These are phyloP conservation scores for Aspergillus baeticus DNA, from an alignment of 495 filamentous ascomycete genomes.

Conservation along the genomic window DNA sequence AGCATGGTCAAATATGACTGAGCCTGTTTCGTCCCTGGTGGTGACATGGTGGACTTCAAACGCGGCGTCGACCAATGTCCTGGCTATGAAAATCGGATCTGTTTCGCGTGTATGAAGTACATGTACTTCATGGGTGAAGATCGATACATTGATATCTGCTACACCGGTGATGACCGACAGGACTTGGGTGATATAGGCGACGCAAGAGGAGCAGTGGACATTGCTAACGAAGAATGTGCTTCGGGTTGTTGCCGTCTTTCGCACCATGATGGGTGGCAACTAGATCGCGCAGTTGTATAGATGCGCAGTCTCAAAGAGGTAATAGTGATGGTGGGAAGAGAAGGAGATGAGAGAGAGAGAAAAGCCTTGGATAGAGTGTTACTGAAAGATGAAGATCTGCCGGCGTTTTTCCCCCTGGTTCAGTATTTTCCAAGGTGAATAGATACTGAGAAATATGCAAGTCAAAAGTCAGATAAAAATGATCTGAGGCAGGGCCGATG, in stretches of 20 bases:
- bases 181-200: constrained; percentile 45
- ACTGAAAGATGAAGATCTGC: too few relatives aligned
- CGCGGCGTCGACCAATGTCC: constrained; percentile 44
- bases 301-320: background rate
- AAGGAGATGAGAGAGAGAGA: background rate
- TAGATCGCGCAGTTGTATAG: background rate
- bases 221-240: constrained; percentile 50
- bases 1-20: constrained; percentile 33
- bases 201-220: constrained; percentile 54
- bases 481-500: background rate
- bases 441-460: too few relatives aligned
- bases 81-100: constrained; percentile 33
- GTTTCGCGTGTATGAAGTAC: constrained; percentile 33
- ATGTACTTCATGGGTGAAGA: constrained; percentile 45
- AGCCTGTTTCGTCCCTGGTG: constrained; percentile 33
- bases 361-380: too few relatives aligned
- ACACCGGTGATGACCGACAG: constrained; percentile 36
- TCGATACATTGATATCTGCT: constrained; percentile 40
- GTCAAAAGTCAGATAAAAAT: background rate
- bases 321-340: background rate
- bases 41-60: constrained; percentile 51
- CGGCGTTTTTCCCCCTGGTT: too few relatives aligned
- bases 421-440: too few relatives aligned
- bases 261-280: constrained; percentile 13
- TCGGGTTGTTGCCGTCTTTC: constrained; percentile 1